Base-by-base conservation (phyloP, 306 rosid genomes). In the Cicer cuneatum region DNA sequence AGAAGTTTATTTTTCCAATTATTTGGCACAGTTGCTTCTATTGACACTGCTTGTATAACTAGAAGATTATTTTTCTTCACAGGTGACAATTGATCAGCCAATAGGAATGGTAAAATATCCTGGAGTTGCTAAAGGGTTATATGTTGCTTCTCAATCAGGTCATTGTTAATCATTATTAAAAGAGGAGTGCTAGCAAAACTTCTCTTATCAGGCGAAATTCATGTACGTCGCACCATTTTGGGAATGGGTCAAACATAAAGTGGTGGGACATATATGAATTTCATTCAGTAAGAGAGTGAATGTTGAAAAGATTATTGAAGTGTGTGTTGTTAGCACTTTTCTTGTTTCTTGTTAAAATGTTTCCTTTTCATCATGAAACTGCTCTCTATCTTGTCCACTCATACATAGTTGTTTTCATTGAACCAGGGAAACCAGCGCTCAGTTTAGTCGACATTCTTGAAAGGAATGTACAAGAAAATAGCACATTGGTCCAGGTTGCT, bases 381-480 rank as follows among this genome's bases (percentile, higher is more conserved):
- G 41, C 29, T 40, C 24, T 72, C 64, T n/a, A 24, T 45, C 7
- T 64, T 4, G 41, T 18, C 52, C 62, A 53, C 38, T 60, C 72
- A 69, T 51, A 45, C 40, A 16, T 66, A 51, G 71, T 42, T 65
- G 47, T 57, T 76, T 56, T 67, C 3, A 37, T 77, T 74, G 81
- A 59, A 78, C 78, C 86, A 91, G 98, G 98, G 53, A 94, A 91
- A 85, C 95, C 91, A 65, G 89, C 98, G 29, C 86, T 85, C 69
- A 94, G 96, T 82, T 83, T 68, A 74, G 95, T 88, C 75, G 81
- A 83, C 43, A 87, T 91, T 85, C 85, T 94, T 35, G 87, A 91
- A 80, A 90, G 87, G 72, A 82, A 85, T 46, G 45, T 73, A 49
- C 74, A 82, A 71, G 86, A 84, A 79, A 87, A 92, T 71, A 79